These are phyloP conservation scores for Sugiyamaella marilandica DNA, from an alignment of 805 yeast genomes.

Conservation along the genomic window DNA sequence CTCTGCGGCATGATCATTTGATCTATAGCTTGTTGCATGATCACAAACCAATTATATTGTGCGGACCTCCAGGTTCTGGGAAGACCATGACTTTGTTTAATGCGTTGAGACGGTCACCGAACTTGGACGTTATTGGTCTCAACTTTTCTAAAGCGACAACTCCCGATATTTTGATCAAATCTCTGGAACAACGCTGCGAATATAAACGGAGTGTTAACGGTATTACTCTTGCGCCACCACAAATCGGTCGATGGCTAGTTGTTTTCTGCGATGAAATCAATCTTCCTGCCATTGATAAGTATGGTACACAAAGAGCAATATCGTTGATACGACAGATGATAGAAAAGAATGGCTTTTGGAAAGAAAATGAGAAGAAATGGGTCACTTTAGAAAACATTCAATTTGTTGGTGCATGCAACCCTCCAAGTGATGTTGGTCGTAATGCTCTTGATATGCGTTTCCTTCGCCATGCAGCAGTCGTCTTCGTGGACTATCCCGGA, in stretches of 20 bases:
- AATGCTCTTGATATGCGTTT: constrained; percentile 53
- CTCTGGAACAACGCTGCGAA: constrained; percentile 69
- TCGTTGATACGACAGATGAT: constrained; percentile 69
- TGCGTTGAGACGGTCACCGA: constrained; percentile 54
- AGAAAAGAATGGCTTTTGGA: constrained; percentile 77
- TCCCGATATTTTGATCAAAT: constrained; percentile 53
- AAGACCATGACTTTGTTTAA: constrained; percentile 86
- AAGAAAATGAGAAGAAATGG: constrained; percentile 56
- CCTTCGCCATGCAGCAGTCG: constrained; percentile 56
- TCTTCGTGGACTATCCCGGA: constrained; percentile 80
- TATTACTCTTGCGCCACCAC: constrained; percentile 49
- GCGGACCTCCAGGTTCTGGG: constrained; percentile 98
- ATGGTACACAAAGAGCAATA: constrained; percentile 69
- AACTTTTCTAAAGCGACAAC: constrained; percentile 81
- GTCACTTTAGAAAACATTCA: constrained; percentile 59
- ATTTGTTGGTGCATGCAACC: constrained; percentile 94
- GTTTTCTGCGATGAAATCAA: constrained; percentile 91
- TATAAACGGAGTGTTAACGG: constrained; percentile 54
- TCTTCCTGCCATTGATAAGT: constrained; percentile 65
- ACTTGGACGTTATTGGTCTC: constrained; percentile 57
- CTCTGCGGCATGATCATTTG: constrained; percentile 58
- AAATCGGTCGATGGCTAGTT: constrained; percentile 65
- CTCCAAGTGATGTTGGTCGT: constrained; percentile 78
- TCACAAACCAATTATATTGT: constrained; percentile 60
- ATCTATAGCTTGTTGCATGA: constrained; percentile 53